A percentile compares a stretch with the other conserved stretches of the same genome.
Evolutionary conservation across 768 basidiomycete species (phyloP).

Genomic region (Amylocystis lapponica): DNA sequence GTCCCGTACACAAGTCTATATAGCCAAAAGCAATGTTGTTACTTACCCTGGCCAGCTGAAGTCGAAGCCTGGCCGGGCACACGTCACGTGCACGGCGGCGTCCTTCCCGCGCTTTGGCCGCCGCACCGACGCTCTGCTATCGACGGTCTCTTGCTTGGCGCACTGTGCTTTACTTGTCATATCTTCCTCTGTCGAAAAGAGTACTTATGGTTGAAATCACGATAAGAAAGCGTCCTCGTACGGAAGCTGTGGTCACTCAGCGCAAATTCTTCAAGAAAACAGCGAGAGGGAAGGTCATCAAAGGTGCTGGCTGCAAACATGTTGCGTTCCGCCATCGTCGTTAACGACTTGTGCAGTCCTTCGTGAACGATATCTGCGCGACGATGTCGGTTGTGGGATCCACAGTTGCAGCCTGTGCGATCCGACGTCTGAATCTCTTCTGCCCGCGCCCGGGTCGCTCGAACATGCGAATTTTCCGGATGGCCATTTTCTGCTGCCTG

Average conservation of each 20-base stretch:
- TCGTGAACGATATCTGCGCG: conserved; percentile 88
- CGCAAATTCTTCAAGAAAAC: conserved; percentile 97
- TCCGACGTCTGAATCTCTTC: conserved; percentile 31
- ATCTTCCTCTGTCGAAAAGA: background rate
- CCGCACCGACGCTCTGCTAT: too few relatives aligned
- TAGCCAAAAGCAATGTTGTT: too few relatives aligned
- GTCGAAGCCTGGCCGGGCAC: too few relatives aligned
- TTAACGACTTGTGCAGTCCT: conserved; percentile 42
- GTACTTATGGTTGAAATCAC: conserved; percentile 53
- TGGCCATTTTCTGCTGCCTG: conserved; percentile 83
- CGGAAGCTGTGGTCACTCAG: conserved; percentile 72
- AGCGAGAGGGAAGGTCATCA: conserved; percentile 86
- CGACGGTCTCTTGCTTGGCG: too few relatives aligned
- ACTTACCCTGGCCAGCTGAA: too few relatives aligned
- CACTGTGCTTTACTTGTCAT: background rate
- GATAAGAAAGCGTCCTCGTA: conserved; percentile 63
- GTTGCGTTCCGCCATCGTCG: background rate
- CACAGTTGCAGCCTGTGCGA: conserved; percentile 60
- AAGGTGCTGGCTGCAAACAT: conserved; percentile 44
- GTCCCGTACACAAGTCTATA: too few relatives aligned
- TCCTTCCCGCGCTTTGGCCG: too few relatives aligned
- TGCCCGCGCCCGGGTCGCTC: conserved; percentile 56
- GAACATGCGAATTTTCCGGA: conserved; percentile 50
- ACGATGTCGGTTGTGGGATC: conserved; percentile 88
- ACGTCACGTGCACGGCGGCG: too few relatives aligned